Base-by-base conservation (phyloP, 2,329 filamentous ascomycete genomes). In the Fusarium caatingaense region DNA sequence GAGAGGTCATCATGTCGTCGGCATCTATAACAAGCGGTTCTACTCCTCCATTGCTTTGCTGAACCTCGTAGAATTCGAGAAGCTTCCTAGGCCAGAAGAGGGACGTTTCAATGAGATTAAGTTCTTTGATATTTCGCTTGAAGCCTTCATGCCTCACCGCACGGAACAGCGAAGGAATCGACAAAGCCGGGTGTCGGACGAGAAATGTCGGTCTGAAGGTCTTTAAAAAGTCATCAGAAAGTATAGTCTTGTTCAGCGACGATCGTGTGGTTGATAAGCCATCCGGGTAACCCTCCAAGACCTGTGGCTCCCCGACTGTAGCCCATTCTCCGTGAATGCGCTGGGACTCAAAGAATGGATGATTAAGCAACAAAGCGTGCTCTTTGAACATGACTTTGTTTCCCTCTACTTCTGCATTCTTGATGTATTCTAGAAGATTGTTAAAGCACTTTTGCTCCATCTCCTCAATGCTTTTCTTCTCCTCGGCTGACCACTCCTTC, bases 161-260 rank as follows among this genome's bases (percentile, higher is more conserved):
- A 15, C 53, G 41, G 18, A 27, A 56, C 18, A 56, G 10, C 4
- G 53, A 56, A 8, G 53, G 18, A 3, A 56, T 23, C 6, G 41
- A 21, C 13, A 28, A 3, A 32, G 53, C 53, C 3, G 53, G 53
- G 20, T 56, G 53, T 20, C 53, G 28, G 9, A 56, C 27, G 41
- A 56, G 53, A 13, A 56, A 56, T 5, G 41, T 34, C 20, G 53
- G 53, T 13, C 34, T 56, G 28, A 56, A 56, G 6, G 41, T 46
- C 16, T 20, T 47, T 13, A 56, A 23, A 8, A 56, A 23, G 11
- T 56, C 41, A 11, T 56, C 53, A 0, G 53, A 56, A 5, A 56
- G 53, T 25, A 56, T 25, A 2, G 53, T 56, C 18, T 27, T 21
- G 13, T 56, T 56, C 10, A 47, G 8, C 13, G 21, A 12, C 8